phyloP scores from a whole-genome alignment of 2,329 filamentous ascomycete genomes.

The Epichloe glyceriae region DNA sequence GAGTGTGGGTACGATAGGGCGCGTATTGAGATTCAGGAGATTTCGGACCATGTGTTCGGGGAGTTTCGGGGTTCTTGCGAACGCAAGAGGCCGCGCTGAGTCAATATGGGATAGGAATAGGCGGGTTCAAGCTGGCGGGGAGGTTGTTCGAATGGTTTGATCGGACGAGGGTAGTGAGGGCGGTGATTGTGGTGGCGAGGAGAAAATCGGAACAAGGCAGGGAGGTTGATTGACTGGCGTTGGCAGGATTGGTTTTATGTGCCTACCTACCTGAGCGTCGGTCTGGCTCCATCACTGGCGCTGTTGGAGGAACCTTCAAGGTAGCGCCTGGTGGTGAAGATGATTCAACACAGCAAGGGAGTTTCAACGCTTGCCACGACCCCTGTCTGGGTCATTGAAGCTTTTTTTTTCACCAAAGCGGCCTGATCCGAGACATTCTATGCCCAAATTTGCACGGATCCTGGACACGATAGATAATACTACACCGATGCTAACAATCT shows the following conservation, averaged over 20 bases:
- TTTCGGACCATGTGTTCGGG: slow-evolving; percentile 41
- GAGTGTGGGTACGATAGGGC: slow-evolving; percentile 32
- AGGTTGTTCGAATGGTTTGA: slow-evolving; percentile 27
- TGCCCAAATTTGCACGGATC: no score
- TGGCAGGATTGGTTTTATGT: no score
- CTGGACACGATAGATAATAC: neutral
- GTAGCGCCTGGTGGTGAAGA: no score
- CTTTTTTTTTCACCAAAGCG: no score
- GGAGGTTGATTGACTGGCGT: neutral
- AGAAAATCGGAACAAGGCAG: neutral
- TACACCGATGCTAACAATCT: neutral
- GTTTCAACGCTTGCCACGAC: no score
- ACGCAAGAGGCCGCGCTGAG: slow-evolving; percentile 19
- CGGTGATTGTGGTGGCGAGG: slow-evolving; percentile 21
- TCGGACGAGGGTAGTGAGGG: slow-evolving; percentile 20
- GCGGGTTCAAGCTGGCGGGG: slow-evolving; percentile 23
- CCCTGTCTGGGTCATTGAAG: no score
- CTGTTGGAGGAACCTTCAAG: no score
- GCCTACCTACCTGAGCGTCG: no score
- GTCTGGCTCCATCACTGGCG: no score
- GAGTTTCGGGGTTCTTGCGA: slow-evolving; percentile 31
- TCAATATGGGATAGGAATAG: slow-evolving; percentile 22
- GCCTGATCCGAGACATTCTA: no score
- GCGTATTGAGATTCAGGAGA: slow-evolving; percentile 31
- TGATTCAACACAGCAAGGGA: no score